phyloP scores from a whole-genome alignment of 163 green algal genomes.

The Scenedesmus sp. region DNA sequence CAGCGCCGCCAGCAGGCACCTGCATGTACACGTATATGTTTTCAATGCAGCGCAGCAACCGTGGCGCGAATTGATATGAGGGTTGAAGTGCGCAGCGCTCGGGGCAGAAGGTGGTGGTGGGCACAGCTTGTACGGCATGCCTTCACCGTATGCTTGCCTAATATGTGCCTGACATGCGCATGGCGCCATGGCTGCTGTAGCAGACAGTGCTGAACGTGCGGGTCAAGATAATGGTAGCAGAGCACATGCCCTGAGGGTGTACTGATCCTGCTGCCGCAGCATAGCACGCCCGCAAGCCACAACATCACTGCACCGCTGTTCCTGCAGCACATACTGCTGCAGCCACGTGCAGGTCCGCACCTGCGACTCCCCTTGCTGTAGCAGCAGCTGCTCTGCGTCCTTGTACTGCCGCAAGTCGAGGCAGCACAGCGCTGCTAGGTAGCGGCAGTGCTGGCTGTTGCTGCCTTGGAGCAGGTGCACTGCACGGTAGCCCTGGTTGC shows the following conservation, averaged over 20 bases:
- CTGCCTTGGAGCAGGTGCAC: slow-evolving; percentile 83
- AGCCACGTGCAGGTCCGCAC: not conserved
- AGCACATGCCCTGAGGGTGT: not conserved
- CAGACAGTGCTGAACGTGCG: not conserved
- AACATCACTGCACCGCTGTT: not conserved
- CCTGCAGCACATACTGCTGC: not conserved
- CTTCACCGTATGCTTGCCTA: too few species aligned
- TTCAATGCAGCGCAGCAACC: not conserved
- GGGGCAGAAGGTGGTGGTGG: too few species aligned
- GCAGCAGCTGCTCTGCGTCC: slow-evolving; percentile 89
- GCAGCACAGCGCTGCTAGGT: slow-evolving; percentile 87
- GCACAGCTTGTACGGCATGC: too few species aligned
- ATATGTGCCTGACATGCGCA: too few species aligned
- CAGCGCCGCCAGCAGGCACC: slow-evolving; percentile 87
- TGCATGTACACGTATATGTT: slow-evolving; percentile 46
- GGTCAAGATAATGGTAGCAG: not conserved
- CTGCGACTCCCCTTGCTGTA: slow-evolving; percentile 40
- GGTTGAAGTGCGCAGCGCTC: too few species aligned
- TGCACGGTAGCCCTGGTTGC: slow-evolving; percentile 82
- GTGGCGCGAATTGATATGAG: too few species aligned
- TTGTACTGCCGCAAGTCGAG: slow-evolving; percentile 79
- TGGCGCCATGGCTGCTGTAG: not conserved
- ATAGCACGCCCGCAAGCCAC: not conserved
- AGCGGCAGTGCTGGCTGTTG: slow-evolving; percentile 71
- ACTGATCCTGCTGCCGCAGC: not conserved